These are phyloP conservation scores for Oxytropis ochrocephala DNA, from an alignment of 306 rosid species.

Conservation along the genomic window DNA sequence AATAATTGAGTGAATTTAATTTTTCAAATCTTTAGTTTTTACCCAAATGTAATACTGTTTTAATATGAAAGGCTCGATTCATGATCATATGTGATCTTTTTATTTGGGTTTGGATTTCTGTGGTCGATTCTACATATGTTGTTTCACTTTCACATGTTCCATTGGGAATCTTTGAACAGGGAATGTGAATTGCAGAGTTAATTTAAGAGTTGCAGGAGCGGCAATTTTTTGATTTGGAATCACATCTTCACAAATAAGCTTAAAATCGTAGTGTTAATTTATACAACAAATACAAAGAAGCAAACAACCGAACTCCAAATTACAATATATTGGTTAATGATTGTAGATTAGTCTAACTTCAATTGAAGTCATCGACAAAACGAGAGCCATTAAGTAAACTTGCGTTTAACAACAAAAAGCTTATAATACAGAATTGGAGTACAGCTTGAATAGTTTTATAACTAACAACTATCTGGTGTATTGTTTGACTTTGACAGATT, in stretches of 20 bases:
- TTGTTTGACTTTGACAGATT: not conserved
- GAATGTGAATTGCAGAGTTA: not conserved
- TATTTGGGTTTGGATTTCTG: not conserved
- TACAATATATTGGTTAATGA: not conserved
- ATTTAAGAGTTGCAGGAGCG: not conserved
- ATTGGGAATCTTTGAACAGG: not conserved
- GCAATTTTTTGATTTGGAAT: not conserved
- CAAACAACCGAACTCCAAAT: not conserved
- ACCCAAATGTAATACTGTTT: not conserved
- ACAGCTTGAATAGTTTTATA: too few species aligned
- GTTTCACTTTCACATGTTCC: not conserved
- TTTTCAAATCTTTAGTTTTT: not conserved
- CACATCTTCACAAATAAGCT: not conserved
- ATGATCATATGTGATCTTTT: not conserved
- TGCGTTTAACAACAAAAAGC: not conserved
- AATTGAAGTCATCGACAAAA: not conserved
- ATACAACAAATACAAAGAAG: not conserved
- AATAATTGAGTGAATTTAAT: not conserved
- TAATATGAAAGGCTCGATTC: not conserved
- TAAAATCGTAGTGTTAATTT: not conserved
- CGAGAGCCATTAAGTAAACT: not conserved
- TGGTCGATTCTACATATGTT: not conserved
- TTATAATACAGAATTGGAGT: not conserved
- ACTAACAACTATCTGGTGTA: not conserved
- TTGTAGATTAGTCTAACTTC: not conserved